Conservation (phyloP, 257 asterid genomes). For the Ilex asprella region DNA sequence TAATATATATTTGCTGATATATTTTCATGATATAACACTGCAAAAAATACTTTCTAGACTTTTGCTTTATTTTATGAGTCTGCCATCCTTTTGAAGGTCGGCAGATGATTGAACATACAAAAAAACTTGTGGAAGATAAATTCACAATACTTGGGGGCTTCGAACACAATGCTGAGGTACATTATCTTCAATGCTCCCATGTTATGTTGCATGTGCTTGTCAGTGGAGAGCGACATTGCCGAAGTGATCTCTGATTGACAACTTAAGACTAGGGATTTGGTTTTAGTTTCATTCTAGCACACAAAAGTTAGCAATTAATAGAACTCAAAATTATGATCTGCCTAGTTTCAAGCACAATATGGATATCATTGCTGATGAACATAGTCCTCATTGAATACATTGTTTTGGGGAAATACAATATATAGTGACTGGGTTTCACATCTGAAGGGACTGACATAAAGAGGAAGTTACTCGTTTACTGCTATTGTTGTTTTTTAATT, state of each 20-base stretch:
- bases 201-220: neutral
- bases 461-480: constrained; percentile 7
- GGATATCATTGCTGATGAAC: no score
- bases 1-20: constrained; percentile 22
- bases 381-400: no score
- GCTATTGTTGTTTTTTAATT: constrained; percentile 3
- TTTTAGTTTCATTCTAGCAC: no score
- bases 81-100: constrained; percentile 54
- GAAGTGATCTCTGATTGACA: neutral
- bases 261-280: neutral
- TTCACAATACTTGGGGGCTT: constrained; percentile 76
- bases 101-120: constrained; percentile 97
- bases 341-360: no score
- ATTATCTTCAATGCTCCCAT: neutral
- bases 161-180: constrained; percentile 90
- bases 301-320: no score
- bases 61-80: constrained; percentile 19
- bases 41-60: constrained; percentile 8
- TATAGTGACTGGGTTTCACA: no score
- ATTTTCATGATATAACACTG: neutral
- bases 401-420: no score
- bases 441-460: neutral
- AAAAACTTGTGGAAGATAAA: constrained; percentile 90
- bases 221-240: neutral
- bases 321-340: no score